These are phyloP conservation scores for Candida rishiriensis DNA, from an alignment of 805 yeast genomes.

Conservation along the genomic window DNA sequence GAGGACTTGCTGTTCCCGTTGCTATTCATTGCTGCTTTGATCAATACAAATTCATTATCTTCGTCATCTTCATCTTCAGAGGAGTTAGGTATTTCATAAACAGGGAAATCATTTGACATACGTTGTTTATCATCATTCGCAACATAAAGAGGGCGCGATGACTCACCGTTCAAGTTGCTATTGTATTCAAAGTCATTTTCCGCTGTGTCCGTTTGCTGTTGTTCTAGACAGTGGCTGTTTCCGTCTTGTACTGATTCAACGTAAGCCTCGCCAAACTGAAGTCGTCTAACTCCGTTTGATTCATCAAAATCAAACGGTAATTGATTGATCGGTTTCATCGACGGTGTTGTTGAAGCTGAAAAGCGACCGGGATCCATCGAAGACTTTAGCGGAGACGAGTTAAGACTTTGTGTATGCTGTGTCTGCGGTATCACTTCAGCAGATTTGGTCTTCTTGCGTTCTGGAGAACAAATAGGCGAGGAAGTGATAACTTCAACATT, in stretches of 20 bases:
- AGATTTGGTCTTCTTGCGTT: background rate
- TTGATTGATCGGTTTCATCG: slow-evolving; percentile 10
- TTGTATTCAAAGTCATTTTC: too few species aligned
- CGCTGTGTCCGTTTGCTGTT: too few species aligned
- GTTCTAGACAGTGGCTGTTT: too few species aligned
- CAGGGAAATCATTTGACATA: too few species aligned
- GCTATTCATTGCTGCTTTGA: too few species aligned
- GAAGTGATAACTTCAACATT: slow-evolving; percentile 15
- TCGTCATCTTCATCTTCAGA: too few species aligned
- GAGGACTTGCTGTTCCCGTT: too few species aligned
- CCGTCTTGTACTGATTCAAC: background rate
- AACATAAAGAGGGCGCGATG: too few species aligned
- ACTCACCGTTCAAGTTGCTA: too few species aligned
- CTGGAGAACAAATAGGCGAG: slow-evolving; percentile 13
- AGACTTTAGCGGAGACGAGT: slow-evolving; percentile 5
- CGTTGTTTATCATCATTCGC: too few species aligned
- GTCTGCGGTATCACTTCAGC: background rate
- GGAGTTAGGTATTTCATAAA: too few species aligned
- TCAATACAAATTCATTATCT: too few species aligned
- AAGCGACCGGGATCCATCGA: background rate
- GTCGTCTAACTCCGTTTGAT: background rate
- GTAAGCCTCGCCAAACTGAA: background rate
- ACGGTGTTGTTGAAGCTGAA: slow-evolving; percentile 1
- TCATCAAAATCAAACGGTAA: slow-evolving; percentile 7
- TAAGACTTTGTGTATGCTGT: background rate